Evolutionary conservation across 257 asterid genomes (phyloP).

Genomic region (Osmanthus fragrans): DNA sequence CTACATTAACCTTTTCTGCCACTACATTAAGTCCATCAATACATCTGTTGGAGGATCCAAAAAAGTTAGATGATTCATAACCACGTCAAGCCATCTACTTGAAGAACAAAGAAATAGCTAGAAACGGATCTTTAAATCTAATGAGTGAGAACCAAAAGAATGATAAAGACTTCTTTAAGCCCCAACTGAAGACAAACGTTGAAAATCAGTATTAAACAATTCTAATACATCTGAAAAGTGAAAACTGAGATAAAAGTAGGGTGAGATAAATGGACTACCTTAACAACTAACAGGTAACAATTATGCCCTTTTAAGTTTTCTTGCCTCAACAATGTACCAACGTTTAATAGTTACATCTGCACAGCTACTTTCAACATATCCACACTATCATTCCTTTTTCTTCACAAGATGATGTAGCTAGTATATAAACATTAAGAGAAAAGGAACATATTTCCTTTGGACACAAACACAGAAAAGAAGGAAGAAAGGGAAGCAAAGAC

Average conservation of each 20-base stretch:
- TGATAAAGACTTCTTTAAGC: neutral
- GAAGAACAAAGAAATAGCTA: neutral
- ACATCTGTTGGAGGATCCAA: neutral
- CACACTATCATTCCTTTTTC: neutral
- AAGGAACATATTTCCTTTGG: neutral
- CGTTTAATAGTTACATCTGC: neutral
- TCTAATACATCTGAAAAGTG: neutral
- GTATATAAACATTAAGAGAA: neutral
- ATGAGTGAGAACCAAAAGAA: too few relatives aligned
- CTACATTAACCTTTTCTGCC: too few relatives aligned
- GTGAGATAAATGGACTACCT: too few relatives aligned
- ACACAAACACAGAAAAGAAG: neutral
- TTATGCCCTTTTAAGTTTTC: neutral
- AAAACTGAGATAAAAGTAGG: neutral
- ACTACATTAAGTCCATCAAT: neutral
- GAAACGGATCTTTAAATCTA: neutral
- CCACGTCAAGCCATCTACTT: neutral
- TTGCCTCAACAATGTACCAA: neutral
- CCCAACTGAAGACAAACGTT: neutral
- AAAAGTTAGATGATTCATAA: too few relatives aligned
- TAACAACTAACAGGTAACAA: neutral
- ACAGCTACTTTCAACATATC: neutral
- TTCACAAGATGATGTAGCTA: conserved; percentile 2
- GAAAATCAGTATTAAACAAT: too few relatives aligned
- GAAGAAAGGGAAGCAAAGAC: conserved; percentile 11